Base-by-base conservation (phyloP, 106 monocot genomes). In the Iris macrosiphon region DNA sequence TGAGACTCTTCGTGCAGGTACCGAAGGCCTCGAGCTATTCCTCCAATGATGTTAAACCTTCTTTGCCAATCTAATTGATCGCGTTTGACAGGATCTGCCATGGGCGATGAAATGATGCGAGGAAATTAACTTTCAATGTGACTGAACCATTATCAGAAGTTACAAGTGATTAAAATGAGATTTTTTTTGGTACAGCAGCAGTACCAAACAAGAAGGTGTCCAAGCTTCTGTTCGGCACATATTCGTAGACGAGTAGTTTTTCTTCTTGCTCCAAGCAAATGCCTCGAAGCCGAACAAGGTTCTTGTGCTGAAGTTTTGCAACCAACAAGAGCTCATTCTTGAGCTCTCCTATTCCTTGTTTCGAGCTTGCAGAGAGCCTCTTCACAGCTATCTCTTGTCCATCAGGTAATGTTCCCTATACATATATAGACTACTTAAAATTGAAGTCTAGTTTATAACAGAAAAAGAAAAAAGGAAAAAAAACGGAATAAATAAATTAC, bases 311-410 rank as follows among this genome's bases (percentile, higher is more conserved):
- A 10, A 79, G 31, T 35, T 68, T 68, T 4, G 78, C 72, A 9
- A 79, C 55, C 35, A 79, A 14, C 21, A 40, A 17, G 11, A 73
- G 14, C 41, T 79, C 78, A 46, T 79, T 79, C 29, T 73, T 79
- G n/a, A 79, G 61, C 46, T 79, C 78, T 14, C 34, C 32, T 1
- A 52, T 18, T 0, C 78, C 78, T 60, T 79, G 78, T 20, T 9
- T 19, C 12, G 72, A 73, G 0, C 27, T 40, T 22, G 7, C 40
- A 7, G 68, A 43, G 31, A 79, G 57, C 22, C 51, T 59, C 59
- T 79, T 79, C 9, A 79, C 78, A 29, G 78, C 78, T 44, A 79
- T 68, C 47, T 64, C 58, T 46, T 40, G 63, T 32, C 72, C 78
- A 57, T 68, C 68, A 15, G 8, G 8, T 5, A 72, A 15, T 22